phyloP scores from a whole-genome alignment of 352 stramenopile species.

The Peronosclerospora sorghi region DNA sequence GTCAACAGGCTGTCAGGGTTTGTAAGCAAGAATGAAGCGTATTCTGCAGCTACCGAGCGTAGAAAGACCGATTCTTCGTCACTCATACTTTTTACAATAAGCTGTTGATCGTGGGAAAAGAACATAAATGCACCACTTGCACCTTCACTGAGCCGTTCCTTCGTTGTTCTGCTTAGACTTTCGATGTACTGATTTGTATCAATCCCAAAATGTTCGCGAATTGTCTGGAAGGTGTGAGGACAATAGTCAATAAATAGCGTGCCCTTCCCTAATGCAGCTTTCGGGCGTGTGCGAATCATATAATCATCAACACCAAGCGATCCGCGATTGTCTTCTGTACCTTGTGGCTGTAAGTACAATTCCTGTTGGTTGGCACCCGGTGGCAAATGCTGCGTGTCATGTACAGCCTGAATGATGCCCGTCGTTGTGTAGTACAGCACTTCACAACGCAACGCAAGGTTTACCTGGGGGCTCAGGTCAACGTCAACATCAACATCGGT shows the following conservation, averaged over 20 bases:
- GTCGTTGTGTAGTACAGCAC: conserved; percentile 84
- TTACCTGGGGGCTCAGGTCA: conserved; percentile 78
- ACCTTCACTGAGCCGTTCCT: conserved; percentile 79
- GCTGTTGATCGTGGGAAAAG: conserved; percentile 80
- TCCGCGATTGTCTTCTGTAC: conserved; percentile 62
- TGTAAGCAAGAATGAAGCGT: conserved; percentile 70
- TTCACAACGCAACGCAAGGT: conserved; percentile 72
- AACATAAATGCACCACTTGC: conserved; percentile 85
- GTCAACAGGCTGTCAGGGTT: conserved; percentile 76
- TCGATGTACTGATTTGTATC: conserved; percentile 77
- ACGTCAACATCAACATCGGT: conserved; percentile 74
- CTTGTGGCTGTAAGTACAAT: conserved; percentile 67
- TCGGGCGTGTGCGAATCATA: conserved; percentile 71
- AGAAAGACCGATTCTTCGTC: conserved; percentile 76
- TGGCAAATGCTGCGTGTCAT: conserved; percentile 55
- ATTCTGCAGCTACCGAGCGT: conserved; percentile 68
- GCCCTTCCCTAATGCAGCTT: conserved; percentile 57
- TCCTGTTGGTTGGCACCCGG: conserved; percentile 64
- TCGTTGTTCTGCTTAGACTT: conserved; percentile 73
- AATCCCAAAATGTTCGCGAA: conserved; percentile 76
- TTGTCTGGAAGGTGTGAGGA: conserved; percentile 78
- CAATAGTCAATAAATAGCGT: conserved; percentile 84
- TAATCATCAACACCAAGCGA: conserved; percentile 75
- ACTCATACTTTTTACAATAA: conserved; percentile 87
- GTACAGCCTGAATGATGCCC: conserved; percentile 79